Conservation (phyloP, 2,329 filamentous ascomycete species). For the Rutstroemia sp. region DNA sequence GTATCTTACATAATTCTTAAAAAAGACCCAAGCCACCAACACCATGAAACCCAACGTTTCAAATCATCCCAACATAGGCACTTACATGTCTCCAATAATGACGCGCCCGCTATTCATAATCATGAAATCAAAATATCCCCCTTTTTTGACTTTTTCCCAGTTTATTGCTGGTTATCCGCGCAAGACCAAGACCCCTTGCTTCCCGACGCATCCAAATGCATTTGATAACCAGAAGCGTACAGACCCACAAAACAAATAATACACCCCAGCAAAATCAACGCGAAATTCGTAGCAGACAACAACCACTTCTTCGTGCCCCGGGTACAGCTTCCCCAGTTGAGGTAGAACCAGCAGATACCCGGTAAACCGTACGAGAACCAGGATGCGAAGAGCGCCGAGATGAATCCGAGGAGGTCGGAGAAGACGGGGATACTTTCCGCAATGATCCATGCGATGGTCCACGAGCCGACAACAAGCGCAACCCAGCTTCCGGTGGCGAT, state of each 20-base stretch:
- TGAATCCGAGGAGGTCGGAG: slow-evolving; percentile 54
- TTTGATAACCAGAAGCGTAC: slow-evolving; percentile 11
- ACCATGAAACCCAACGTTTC: too few relatives aligned
- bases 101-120: too few relatives aligned
- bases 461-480: slow-evolving; percentile 45
- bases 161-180: slow-evolving; percentile 4
- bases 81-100: too few relatives aligned
- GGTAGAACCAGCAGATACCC: slow-evolving; percentile 41
- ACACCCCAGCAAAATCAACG: slow-evolving; percentile 10
- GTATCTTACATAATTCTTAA: too few relatives aligned
- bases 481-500: slow-evolving; percentile 50
- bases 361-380: slow-evolving; percentile 56
- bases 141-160: too few relatives aligned
- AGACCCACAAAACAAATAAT: slow-evolving; percentile 14
- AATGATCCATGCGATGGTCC: slow-evolving; percentile 58
- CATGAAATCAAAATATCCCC: too few relatives aligned
- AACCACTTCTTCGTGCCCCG: slow-evolving; percentile 8
- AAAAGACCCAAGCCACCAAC: too few relatives aligned
- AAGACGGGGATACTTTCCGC: slow-evolving; percentile 63
- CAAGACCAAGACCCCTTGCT: slow-evolving; percentile 4
- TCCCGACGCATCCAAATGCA: background rate
- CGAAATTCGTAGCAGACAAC: slow-evolving; percentile 9
- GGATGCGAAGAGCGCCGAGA: slow-evolving; percentile 38
- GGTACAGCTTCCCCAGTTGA: slow-evolving; percentile 36
- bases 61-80: too few relatives aligned